Evolutionary conservation across 2,329 filamentous ascomycete genomes (phyloP), one percentile per base, ranked within the genome.

Genomic region (Fusarium odoratissimum): DNA sequence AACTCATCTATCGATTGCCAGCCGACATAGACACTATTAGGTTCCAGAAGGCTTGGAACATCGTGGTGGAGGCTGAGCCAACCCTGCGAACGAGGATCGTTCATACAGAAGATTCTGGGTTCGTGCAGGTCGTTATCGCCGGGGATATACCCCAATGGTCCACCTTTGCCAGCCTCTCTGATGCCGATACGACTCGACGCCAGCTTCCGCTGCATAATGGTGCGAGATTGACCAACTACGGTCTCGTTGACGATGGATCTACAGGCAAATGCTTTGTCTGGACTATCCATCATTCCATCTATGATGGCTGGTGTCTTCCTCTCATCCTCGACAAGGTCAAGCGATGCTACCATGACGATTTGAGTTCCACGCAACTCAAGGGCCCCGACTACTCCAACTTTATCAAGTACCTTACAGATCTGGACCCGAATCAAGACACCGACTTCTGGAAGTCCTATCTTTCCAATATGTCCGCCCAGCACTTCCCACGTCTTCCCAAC

Each of bases 231-330:
- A 23, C 45, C 1, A n/a, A 31, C 21, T 76, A 73, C 40, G 30
- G 28, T 0, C 19, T 76, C 1, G 33, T 69, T 11, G 46, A 60
- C 2, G 38, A 66, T 42, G 25, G 0, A 0, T 30, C 31, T 17
- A 9, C 21, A 0, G 31, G 48, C 1, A 14, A 48, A 8, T 65
- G 21, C 8, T 75, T 79, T 11, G 72, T 78, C 0, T 80, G 76
- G 69, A 78, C 76, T 9, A 67, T 75, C 5, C 78, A 79, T 16
- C 78, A 79, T 45, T 64, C 77, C 0, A 23, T 79, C 1, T 79
- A 79, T 8, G 78, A 79, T 19, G 78, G 78, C 12, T 79, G 76
- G 75, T 77, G 69, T 59, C 28, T 77, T 19, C 73, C 73, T 42
- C 41, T 77, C 8, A 63, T 77, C 4, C 59, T 77, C 1, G 64